phyloP scores from a whole-genome alignment of 345 rosid genomes.

The Citrus reticulata region DNA sequence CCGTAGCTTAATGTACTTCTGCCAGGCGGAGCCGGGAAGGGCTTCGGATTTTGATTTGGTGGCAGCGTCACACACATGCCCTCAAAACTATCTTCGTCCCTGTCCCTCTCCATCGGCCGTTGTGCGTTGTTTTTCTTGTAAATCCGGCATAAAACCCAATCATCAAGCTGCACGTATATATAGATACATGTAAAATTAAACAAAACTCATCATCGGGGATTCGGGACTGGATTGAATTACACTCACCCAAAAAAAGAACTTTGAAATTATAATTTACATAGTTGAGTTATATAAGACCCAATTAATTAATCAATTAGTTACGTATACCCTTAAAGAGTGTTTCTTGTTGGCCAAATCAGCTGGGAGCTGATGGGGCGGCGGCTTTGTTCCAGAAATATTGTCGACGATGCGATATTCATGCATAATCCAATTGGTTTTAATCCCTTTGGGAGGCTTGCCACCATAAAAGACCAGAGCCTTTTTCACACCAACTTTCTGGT shows the following conservation, averaged over 20 bases:
- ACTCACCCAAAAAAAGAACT: no score
- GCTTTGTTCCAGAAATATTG: slow-evolving; percentile 11
- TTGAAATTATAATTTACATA: no score
- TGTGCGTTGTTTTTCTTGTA: slow-evolving; percentile 45
- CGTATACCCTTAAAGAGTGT: slow-evolving; percentile 37
- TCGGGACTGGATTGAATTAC: no score
- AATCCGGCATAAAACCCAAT: slow-evolving; percentile 57
- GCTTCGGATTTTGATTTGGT: not conserved
- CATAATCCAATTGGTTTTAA: slow-evolving; percentile 56
- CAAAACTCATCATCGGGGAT: no score
- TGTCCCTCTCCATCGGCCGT: slow-evolving; percentile 15
- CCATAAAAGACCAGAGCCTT: slow-evolving; percentile 50
- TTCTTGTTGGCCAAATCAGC: slow-evolving; percentile 31
- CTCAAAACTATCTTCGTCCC: slow-evolving; percentile 26
- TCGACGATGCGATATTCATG: slow-evolving; percentile 43
- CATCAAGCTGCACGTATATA: slow-evolving; percentile 35
- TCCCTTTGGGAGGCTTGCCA: slow-evolving; percentile 53
- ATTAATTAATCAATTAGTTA: no score
- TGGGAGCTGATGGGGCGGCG: slow-evolving; percentile 11
- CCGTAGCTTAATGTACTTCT: slow-evolving; percentile 8
- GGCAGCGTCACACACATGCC: slow-evolving; percentile 16
- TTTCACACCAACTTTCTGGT: slow-evolving; percentile 45
- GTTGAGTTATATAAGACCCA: no score
- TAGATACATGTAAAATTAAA: not conserved
- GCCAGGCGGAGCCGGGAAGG: not conserved